Base-by-base conservation (phyloP, 805 yeast species). In the Metschnikowia amazonensis region DNA sequence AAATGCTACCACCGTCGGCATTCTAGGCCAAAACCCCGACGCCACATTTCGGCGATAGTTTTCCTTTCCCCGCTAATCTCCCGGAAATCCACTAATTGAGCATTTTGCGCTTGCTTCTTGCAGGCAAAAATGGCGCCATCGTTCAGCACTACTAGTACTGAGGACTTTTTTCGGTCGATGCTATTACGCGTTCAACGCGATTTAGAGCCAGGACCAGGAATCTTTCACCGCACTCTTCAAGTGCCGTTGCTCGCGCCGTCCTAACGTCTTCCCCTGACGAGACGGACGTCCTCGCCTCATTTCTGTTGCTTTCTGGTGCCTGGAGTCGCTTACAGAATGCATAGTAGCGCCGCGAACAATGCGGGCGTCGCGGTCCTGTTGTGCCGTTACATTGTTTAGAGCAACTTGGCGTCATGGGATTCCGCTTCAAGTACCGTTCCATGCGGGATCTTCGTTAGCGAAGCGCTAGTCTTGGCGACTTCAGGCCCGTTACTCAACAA, bases 191-290 rank as follows among this genome's bases (percentile, higher is more conserved):
- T 21, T 34, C 25, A 4, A 20, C 20, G 7, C 36, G 17, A 9
- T 34, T 27, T 7, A 25, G 23, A 16, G 14, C 31, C 14, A 24
- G 14, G 6, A 23, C n/a, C 21, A 11, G 11, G 16, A 14, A 11
- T 20, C 17, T 9, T 13, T 5, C 5, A 35, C 18, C 5, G 25
- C 13, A 10, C 11, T n/a, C 13, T 6, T n/a, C 13, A 13, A 18
- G 7, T 18, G 18, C 5, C 33, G 24, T 37, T 36, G 2, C 33
- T 37, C n/a, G 41, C 41, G 16, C n/a, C n/a, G 18, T 17, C n/a
- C 9, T 6, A 37, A 37, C 41, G 41, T 27, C 28, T 37, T 37
- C 41, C 27, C 37, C 27, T 34, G 37, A 21, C 17, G 27, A 21
- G n/a, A n/a, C 28, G 27, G n/a, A 34, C 11, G 14, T 21, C 29